Conservation (phyloP, 176 grass and related monocot species). For the Calamus simplicifolius region DNA sequence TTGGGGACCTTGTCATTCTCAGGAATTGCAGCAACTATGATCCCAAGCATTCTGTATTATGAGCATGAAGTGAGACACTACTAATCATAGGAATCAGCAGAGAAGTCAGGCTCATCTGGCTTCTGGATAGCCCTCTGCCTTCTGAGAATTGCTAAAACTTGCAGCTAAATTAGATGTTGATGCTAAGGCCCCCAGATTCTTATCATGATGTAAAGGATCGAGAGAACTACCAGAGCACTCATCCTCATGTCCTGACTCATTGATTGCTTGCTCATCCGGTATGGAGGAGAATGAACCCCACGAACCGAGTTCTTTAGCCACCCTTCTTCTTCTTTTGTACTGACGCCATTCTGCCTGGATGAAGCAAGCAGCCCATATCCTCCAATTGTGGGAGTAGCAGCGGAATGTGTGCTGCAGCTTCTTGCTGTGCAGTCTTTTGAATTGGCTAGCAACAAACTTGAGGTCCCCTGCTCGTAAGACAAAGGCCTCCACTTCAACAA, state of each 20-base stretch:
- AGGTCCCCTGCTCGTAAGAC: constrained; percentile 35
- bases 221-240: neutral
- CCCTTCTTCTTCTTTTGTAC: constrained; percentile 14
- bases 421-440: constrained; percentile 43
- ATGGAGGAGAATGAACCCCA: constrained; percentile 35
- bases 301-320: constrained; percentile 2
- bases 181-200: neutral
- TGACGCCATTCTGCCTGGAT: constrained; percentile 32
- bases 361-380: constrained; percentile 32
- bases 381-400: constrained; percentile 39
- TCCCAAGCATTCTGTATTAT: too few relatives aligned
- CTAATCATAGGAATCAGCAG: neutral
- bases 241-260: neutral
- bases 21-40: too few relatives aligned
- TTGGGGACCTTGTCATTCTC: too few relatives aligned
- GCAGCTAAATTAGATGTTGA: constrained; percentile 8
- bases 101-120: constrained; percentile 31
- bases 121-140: neutral
- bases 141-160: constrained; percentile 21
- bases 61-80: too few relatives aligned
- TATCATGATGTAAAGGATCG: constrained; percentile 5
- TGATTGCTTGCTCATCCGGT: constrained; percentile 6
- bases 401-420: constrained; percentile 32
- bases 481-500: constrained; percentile 29
- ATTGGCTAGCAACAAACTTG: constrained; percentile 30